Base-by-base conservation (phyloP, 371 early-diverging fungal species). In the Zychaea mexicana region DNA sequence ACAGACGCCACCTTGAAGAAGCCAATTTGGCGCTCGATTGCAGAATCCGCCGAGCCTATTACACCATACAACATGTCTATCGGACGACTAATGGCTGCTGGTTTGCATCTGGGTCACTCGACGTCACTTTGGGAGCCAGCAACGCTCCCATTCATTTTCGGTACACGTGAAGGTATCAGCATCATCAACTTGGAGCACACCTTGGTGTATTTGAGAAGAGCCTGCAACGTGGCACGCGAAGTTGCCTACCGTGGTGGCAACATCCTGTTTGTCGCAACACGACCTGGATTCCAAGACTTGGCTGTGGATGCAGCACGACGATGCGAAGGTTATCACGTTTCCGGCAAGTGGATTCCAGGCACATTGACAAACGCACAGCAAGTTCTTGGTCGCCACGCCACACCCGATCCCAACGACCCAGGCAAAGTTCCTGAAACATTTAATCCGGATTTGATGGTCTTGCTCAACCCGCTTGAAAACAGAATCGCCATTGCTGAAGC, bases 101-200 rank as follows among this genome's bases (percentile, higher is more conserved):
- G 92, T 57, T 83, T 96, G 72, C 98, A 98, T 73, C 77, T 98
- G 60, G 98, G 98, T 47, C 96, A 96, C 75, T 81, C 87, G 13
- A 85, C 86, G 22, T 77, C 87, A 21, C 77, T 85, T 45, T 94
- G 92, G 94, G 88, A 97, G 66, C 90, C 90, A 15, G 69, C 86
- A 54, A 96, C 93, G 60, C 79, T 94, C 61, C 92, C 94, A 2
- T 95, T 86, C 68, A 92, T 97, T 55, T 95, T 90, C 69, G 98
- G 98, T 66, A 84, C 88, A 24, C 91, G 98, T 60, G 85, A 91
- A 62, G 97, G 96, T 28, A 90, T 97, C 65, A 91, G 92, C 71
- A 92, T 98, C 65, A 96, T 98, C 81, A 95, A 98, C 73, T 78
- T 97, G 65, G 98, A 98, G 70, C 91, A 94, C 45, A 97, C 98